Conservation (phyloP, 176 grass and related monocot species). For the Elymus sibiricus region DNA sequence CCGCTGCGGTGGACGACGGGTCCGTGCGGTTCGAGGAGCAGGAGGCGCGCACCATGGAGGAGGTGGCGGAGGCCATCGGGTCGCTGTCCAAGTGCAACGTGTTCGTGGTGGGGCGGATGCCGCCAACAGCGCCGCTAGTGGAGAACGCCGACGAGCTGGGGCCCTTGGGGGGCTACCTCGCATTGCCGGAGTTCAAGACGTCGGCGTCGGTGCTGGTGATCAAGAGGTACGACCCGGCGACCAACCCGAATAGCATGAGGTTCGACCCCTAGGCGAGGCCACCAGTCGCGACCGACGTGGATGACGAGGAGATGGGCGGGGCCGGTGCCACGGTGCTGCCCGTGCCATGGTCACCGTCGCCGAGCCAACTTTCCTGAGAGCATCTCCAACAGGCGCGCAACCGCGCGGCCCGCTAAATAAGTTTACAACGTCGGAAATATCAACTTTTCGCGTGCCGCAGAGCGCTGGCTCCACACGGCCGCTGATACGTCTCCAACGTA, state of each 20-base stretch:
- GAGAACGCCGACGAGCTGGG: conserved; percentile 51
- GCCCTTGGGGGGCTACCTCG: conserved; percentile 51
- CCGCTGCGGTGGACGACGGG: background rate
- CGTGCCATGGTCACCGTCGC: background rate
- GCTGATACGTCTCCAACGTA: no score
- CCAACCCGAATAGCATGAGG: conserved; percentile 40
- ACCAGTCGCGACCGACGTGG: conserved; percentile 10
- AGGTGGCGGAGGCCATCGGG: conserved; percentile 25
- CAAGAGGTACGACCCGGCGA: conserved; percentile 42
- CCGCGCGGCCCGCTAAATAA: no score
- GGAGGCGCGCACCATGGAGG: conserved; percentile 1
- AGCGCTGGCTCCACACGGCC: no score
- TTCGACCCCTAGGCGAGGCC: conserved; percentile 30
- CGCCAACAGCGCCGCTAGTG: conserved; percentile 23
- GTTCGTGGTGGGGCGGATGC: conserved; percentile 49
- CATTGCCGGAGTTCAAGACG: conserved; percentile 44
- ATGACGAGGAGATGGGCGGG: conserved; percentile 25
- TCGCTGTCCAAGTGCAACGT: conserved; percentile 33
- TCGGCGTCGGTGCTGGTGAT: conserved; percentile 53
- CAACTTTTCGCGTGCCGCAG: no score
- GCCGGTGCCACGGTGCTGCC: conserved; percentile 8
- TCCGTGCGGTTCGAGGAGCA: conserved; percentile 43
- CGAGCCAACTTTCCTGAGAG: background rate
- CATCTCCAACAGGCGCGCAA: no score
- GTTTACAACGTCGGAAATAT: no score